Evolutionary conservation across 352 stramenopile species (phyloP), one percentile per base, ranked within the genome.

Genomic region (Plasmopara halstedii): DNA sequence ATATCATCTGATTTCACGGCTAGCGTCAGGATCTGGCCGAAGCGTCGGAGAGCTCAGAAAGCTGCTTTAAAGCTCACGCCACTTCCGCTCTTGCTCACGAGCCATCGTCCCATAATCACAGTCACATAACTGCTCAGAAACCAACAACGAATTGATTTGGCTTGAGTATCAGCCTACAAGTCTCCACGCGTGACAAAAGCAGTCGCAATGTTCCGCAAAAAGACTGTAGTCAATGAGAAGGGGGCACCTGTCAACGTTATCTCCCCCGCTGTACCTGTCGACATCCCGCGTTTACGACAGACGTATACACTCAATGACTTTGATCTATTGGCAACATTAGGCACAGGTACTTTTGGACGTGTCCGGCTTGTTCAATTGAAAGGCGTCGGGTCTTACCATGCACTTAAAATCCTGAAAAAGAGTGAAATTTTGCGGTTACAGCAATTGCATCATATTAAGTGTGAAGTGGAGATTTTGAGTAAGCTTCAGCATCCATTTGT

Each of bases 361-460:
- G 87, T 96, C 31, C 71, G 83, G 3, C 67, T 96, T 4, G 84
- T 93, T 36, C 69, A 86, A 17, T 59, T 86, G 21, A 79, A 80
- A 18, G 56, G 64, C 14, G 67, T 53, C 5, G 71, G 70, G 0
- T 67, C 62, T 1, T 92, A 75, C 45, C 84, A 90, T 44, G 87
- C 87, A 4, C 67, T 96, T 18, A 96, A 96, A 53, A 96, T 96
- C 55, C 64, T 96, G 11, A 96, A 96, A 58, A 97, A 97, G 63
- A 82, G 71, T 40, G 77, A 94, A 44, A 94, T 97, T 48, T 56
- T 97, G 25, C 56, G 78, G 10, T 70, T 96, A 39, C 75, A 95
- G 46, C 88, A 94, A 50, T 63, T 97, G 40, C 80, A 93, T 55
- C 88, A 97, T 62, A 88, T 97, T 53, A 86, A 95, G 48, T 95